A percentile compares a stretch with the other conserved stretches of the same genome.
Conservation (phyloP, 805 yeast species). For the Saturnispora zaruensis region DNA sequence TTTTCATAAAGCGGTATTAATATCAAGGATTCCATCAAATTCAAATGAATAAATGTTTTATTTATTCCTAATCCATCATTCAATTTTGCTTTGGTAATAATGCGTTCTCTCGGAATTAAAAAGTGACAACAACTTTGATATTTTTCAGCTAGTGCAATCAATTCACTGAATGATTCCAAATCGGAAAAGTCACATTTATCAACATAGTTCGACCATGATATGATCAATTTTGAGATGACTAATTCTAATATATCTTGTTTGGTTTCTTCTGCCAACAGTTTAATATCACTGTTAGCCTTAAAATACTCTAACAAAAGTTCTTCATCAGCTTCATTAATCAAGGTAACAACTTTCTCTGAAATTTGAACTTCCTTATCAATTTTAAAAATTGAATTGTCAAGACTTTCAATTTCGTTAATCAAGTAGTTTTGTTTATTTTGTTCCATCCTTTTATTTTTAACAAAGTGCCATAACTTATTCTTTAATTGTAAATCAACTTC, state of each 20-base stretch:
- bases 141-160: slow-evolving; percentile 19
- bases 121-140: slow-evolving; percentile 9
- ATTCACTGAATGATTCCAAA: slow-evolving; percentile 21
- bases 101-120: not conserved
- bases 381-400: not conserved
- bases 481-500: slow-evolving; percentile 15
- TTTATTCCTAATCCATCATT: not conserved
- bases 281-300: not conserved
- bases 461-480: slow-evolving; percentile 14
- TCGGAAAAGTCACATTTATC: slow-evolving; percentile 32
- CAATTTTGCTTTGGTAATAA: not conserved
- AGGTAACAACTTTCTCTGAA: slow-evolving; percentile 8
- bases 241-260: slow-evolving; percentile 11
- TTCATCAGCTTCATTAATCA: not conserved
- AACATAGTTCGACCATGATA: slow-evolving; percentile 17
- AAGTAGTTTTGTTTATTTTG: slow-evolving; percentile 12
- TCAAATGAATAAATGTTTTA: not conserved
- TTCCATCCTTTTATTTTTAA: slow-evolving; percentile 8
- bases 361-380: slow-evolving; percentile 2
- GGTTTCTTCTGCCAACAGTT: not conserved
- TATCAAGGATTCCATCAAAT: slow-evolving; percentile 5
- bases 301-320: slow-evolving; percentile 5
- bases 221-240: slow-evolving; percentile 18
- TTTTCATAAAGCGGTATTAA: slow-evolving; percentile 8
- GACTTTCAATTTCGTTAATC: slow-evolving; percentile 13